A percentile compares a stretch with the other conserved stretches of the same genome.
These are phyloP conservation scores for Coemansia sp. DNA, from an alignment of 192 early-diverging fungal genomes.

Conservation along the genomic window DNA sequence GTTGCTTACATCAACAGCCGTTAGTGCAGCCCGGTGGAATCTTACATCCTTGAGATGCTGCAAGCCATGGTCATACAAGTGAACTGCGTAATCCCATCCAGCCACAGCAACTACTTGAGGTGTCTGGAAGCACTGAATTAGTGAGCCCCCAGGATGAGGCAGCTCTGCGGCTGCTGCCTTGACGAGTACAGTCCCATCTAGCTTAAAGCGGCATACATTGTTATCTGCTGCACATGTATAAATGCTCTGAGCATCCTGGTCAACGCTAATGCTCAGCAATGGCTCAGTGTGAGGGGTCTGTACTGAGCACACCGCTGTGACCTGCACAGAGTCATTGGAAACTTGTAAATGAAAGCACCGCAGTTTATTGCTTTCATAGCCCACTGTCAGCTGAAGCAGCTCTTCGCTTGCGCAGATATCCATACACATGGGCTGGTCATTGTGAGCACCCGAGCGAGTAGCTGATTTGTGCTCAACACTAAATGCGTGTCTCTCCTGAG, in stretches of 20 bases:
- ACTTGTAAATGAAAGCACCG: slow-evolving; percentile 22
- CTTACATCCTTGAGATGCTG: slow-evolving; percentile 7
- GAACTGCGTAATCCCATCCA: slow-evolving; percentile 47
- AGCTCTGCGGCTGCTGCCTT: neutral
- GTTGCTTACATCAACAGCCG: slow-evolving; percentile 33
- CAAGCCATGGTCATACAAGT: slow-evolving; percentile 20
- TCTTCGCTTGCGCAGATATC: neutral
- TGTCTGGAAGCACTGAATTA: slow-evolving; percentile 26
- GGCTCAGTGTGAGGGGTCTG: slow-evolving; percentile 38
- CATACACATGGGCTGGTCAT: slow-evolving; percentile 47
- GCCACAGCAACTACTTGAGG: slow-evolving; percentile 25
- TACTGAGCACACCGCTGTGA: neutral
- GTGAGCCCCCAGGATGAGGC: slow-evolving; percentile 25
- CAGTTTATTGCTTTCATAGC: slow-evolving; percentile 44
- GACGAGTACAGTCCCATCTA: neutral
- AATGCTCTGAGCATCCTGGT: slow-evolving; percentile 7
- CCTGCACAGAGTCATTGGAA: neutral
- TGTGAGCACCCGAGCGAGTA: slow-evolving; percentile 21
- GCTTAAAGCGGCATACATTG: slow-evolving; percentile 27
- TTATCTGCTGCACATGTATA: slow-evolving; percentile 50
- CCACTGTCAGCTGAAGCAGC: slow-evolving; percentile 10
- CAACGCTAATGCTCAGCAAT: slow-evolving; percentile 37
- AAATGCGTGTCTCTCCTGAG: slow-evolving; percentile 4
- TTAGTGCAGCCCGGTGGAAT: slow-evolving; percentile 46
- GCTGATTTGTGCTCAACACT: slow-evolving; percentile 25